Evolutionary conservation across 2,329 filamentous ascomycete genomes (phyloP), one percentile per base, ranked within the genome.

Genomic region (Ascochyta clinopodiicola): DNA sequence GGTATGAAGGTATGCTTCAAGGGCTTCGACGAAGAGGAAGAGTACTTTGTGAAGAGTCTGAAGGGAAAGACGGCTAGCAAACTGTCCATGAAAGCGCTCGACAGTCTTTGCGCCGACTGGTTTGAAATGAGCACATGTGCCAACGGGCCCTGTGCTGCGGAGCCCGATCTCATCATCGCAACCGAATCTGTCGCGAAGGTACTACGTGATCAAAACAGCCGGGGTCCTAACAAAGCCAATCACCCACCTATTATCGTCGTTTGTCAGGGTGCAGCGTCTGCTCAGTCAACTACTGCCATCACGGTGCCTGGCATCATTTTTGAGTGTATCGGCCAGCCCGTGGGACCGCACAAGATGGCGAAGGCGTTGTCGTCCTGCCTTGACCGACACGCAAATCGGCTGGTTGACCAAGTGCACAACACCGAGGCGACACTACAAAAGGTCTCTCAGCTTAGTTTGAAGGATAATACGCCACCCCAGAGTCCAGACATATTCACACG

Each of bases 331-430:
- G 56, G 68, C 19, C 73, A 72, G 43, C 73, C 69, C n/a, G 71
- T 69, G 25, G 74, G 74, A 27, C 74, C 74, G n/a, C 72, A 75
- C 53, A 76, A 76, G 55, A 63, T 76, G 47, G 67, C 71, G 31
- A 75, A 71, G 50, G 72, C 74, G 4, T 56, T 76, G 2, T 51
- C 60, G 0, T 73, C 71, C 2, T 75, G 72, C 48, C 64, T 75
- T 13, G 67, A 73, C 39, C 69, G 73, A 21, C 61, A 73, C 24
- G 56, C 61, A 8, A 67, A 69, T 21, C 66, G 66, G 2, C 24
- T 56, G 2, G 54, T 62, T 24, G 56, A 39, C 1, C 56, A 62
- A 15, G 45, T 55, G 2, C 57, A 45, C 15, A 55, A 61, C 2
- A 57, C 43, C 1, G 62, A 71, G 15, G 37, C 55, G 5, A 17